A percentile compares a stretch with the other conserved stretches of the same genome.
phyloP scores from a whole-genome alignment of 495 filamentous ascomycete genomes.

The Penicillium manginii region DNA sequence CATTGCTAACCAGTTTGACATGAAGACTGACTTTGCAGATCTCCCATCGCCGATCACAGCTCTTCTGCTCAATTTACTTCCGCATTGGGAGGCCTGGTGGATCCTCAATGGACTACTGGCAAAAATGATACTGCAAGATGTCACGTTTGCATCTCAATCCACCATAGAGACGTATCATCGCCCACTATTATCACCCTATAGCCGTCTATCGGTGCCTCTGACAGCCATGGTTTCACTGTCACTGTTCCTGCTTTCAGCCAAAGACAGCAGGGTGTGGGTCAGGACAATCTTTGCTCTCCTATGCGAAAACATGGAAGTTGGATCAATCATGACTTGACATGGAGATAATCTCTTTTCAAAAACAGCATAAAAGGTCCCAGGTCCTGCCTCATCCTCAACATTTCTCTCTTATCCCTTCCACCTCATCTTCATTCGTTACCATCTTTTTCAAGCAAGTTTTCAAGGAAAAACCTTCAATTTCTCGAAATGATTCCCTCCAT shows the following conservation, averaged over 20 bases:
- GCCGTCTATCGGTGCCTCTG: conserved; percentile 22
- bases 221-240: conserved; percentile 25
- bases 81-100: conserved; percentile 35
- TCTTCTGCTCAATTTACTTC: conserved; percentile 22
- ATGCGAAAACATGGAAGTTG: conserved; percentile 39
- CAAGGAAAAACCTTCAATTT: conserved; percentile 24
- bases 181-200: conserved; percentile 19
- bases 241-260: conserved; percentile 30
- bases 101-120: conserved; percentile 1
- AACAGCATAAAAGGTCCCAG: conserved; percentile 37
- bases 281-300: conserved; percentile 32
- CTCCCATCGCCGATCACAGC: conserved; percentile 1
- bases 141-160: conserved; percentile 36
- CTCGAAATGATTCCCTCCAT: conserved; percentile 48
- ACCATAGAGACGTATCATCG: conserved; percentile 20
- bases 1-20: neutral
- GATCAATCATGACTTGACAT: conserved; percentile 21
- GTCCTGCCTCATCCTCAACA: conserved; percentile 10
- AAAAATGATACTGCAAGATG: conserved; percentile 38
- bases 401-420: conserved; percentile 24
- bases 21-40: conserved; percentile 6
- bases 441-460: conserved; percentile 26
- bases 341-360: conserved; percentile 6
- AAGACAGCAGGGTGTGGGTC: conserved; percentile 22
- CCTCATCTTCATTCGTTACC: conserved; percentile 45